Conservation (phyloP, 1,284 basidiomycete species). For the Irpex sp. region DNA sequence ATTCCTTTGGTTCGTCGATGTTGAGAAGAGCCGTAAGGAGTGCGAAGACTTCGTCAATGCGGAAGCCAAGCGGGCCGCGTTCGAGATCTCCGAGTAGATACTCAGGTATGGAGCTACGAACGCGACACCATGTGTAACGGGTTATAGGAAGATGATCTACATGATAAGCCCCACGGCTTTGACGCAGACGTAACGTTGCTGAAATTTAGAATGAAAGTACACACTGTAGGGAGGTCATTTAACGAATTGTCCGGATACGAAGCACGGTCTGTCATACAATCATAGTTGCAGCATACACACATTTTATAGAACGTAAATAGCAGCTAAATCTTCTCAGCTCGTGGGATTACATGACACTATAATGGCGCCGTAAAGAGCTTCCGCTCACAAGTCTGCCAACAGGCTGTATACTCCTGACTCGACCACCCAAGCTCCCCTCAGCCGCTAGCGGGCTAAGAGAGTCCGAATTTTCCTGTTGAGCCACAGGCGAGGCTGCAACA, state of each 20-base stretch:
- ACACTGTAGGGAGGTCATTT: no score
- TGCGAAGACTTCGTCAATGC: slow-evolving; percentile 62
- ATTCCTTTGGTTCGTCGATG: slow-evolving; percentile 68
- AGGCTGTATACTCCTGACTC: neutral
- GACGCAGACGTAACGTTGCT: no score
- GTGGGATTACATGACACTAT: neutral
- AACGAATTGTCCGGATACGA: no score
- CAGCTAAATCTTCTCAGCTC: neutral
- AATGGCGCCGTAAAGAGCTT: neutral
- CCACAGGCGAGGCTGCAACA: neutral
- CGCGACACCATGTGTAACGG: neutral
- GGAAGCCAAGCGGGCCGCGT: slow-evolving; percentile 49
- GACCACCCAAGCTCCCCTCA: neutral
- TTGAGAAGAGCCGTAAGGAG: slow-evolving; percentile 64
- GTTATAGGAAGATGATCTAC: neutral
- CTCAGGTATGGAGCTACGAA: no score
- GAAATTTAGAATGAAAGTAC: no score
- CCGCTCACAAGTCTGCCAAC: neutral
- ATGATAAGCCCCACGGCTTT: neutral
- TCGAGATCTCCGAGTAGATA: slow-evolving; percentile 21
- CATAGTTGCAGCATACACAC: neutral
- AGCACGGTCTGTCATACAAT: neutral
- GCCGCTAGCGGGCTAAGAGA: neutral
- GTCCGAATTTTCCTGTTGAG: neutral
- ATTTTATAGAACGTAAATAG: neutral